Base-by-base conservation (phyloP, 768 basidiomycete genomes). In the Amanita molliuscula region DNA sequence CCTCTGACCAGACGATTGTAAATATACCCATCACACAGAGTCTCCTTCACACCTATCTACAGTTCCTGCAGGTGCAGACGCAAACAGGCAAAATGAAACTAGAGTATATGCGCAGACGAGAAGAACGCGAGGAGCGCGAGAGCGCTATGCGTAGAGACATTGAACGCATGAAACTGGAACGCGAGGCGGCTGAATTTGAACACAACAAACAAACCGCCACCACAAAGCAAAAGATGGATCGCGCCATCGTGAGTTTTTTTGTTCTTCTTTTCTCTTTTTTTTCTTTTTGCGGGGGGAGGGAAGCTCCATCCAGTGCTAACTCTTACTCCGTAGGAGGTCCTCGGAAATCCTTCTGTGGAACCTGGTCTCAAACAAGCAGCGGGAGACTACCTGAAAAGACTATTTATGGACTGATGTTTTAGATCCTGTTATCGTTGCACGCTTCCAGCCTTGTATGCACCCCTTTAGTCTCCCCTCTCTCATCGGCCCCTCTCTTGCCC, bases 71-170 rank as follows among this genome's bases (percentile, higher is more conserved):
- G 54, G 69, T 78, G 36, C 86, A 88, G 58, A 76, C 75, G 20
- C 83, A 86, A 56, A 78, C 83, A 31, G 76, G 75, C 53, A 81
- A 82, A 63, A 72, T 78, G 66, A 83, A 83, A 59, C 70, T 85
- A 37, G 86, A 87, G 51, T 81, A 81, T 55, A 57, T 86, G 59
- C 74, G 77, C 49, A 67, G 81, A 53, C 70, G 79, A 16, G 84
- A 87, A 53, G 83, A 84, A 55, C 68, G 84, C n/a, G 82, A 84
- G 56, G 78, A 80, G 54, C 74, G 71, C 56, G 81, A 82, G 53
- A 75, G 75, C 45, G 52, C 55, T 0, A 60, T 69, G 54, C 70
- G 79, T 33, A 68, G 70, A 50, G 80, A 82, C 53, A 51, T 73
- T 35, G 79, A 82, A 56, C 71, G 74, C 23, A 51, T 73, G 47